phyloP scores from a whole-genome alignment of 352 stramenopile genomes.

The Globisporangium middletonii region DNA sequence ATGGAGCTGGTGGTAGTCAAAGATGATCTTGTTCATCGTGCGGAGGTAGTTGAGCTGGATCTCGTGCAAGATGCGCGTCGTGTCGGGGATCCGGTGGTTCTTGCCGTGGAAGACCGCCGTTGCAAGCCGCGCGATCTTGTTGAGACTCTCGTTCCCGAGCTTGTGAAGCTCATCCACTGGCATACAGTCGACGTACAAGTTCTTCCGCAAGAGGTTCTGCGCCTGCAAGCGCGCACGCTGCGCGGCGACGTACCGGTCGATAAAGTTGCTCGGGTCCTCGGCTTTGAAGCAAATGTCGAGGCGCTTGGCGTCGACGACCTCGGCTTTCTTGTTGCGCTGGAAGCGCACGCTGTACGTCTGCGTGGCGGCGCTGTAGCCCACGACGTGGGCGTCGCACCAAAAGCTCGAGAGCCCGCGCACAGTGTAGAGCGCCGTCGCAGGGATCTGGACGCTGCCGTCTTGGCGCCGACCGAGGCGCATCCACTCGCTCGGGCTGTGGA shows the following conservation, averaged over 20 bases:
- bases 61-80: constrained; percentile 75
- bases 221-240: constrained; percentile 51
- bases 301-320: constrained; percentile 39
- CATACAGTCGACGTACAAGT: constrained; percentile 86
- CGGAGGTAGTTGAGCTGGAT: constrained; percentile 90
- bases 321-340: constrained; percentile 52
- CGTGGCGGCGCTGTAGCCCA: constrained; percentile 38
- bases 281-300: constrained; percentile 81
- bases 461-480: constrained; percentile 40
- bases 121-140: constrained; percentile 67
- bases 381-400: constrained; percentile 60
- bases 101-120: constrained; percentile 67
- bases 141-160: constrained; percentile 69
- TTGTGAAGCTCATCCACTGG: constrained; percentile 78
- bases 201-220: constrained; percentile 66
- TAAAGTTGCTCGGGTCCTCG: constrained; percentile 75
- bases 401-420: constrained; percentile 46
- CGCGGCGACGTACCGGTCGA: constrained; percentile 60
- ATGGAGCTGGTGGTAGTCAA: constrained; percentile 66
- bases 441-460: constrained; percentile 54
- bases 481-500: constrained; percentile 58
- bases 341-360: constrained; percentile 57
- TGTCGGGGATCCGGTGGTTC: constrained; percentile 60
- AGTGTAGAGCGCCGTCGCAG: constrained; percentile 67
- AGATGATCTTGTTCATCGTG: constrained; percentile 90